Evolutionary conservation across 1,139 yeast species (phyloP), one percentile per base, ranked within the genome.

Genomic region (Yamadazyma pseudoaaseri): DNA sequence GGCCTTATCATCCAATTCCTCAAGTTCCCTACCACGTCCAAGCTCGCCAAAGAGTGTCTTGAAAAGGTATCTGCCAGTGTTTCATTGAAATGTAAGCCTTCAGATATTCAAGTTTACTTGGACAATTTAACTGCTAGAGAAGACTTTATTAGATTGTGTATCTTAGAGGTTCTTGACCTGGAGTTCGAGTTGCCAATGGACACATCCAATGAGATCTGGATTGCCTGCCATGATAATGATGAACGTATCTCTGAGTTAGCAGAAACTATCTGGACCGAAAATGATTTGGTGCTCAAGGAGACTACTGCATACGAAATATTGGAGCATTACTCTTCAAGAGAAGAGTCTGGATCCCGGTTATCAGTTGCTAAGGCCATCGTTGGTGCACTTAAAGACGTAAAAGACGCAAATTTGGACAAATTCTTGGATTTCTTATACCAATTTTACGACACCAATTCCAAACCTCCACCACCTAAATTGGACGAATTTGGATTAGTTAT

Each of bases 181-280:
- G 97, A 92, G 51, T 83, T 89, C 47, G 96, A 89, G 42, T 61
- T 92, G 35, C 62, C 70, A n/a, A 48, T 76, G 52, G 60, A 64
- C 6, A 76, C 74, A 49, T 70, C 82, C 17, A 76, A 71, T 37
- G 95, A 90, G 54, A 60, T 92, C 20, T 90, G 86, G 79, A 81
- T 94, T 38, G 74, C 86, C 13, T 73, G 76, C 38, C 89, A 83
- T 53, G 96, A 89, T 52, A 80, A 78, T 30, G 89, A 83, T 36
- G 71, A 68, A 11, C 62, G 70, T 16, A 79, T 80, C 39, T 72
- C 80, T 11, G 82, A 78, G 27, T 51, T 83, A 20, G 96, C 97
- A 0, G 61, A 63, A 17, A 82, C 92, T 2, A 84, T 94, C 38
- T 94, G 97, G 97, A 73, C 75, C 20, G 96, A 89, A 46, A 86